phyloP scores from a whole-genome alignment of 2,329 filamentous ascomycete species.

The Fusarium nurragi region DNA sequence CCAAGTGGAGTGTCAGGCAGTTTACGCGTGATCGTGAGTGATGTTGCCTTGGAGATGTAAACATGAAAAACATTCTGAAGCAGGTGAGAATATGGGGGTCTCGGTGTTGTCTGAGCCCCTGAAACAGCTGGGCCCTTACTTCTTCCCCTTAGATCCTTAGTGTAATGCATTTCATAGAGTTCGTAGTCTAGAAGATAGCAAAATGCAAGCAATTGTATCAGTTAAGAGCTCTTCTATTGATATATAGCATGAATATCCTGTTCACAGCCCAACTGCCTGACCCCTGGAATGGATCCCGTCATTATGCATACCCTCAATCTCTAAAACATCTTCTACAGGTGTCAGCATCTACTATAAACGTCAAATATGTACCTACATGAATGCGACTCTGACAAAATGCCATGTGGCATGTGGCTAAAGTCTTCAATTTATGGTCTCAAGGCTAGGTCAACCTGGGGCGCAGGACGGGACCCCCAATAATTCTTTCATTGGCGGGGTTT shows the following conservation, averaged over 20 bases:
- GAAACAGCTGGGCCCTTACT: neutral
- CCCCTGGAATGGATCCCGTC: neutral
- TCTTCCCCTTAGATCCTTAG: neutral
- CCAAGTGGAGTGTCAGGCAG: conserved; percentile 24
- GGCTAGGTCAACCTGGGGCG: neutral
- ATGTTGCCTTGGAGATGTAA: conserved; percentile 7
- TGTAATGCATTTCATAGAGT: neutral
- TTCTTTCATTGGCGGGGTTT: conserved; percentile 40
- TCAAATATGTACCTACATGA: conserved; percentile 23
- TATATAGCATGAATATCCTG: neutral
- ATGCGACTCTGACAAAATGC: conserved; percentile 21
- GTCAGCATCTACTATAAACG: neutral
- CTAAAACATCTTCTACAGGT: neutral
- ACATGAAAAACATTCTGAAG: neutral
- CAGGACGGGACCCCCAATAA: conserved; percentile 15
- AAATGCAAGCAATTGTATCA: neutral
- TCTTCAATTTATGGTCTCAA: conserved; percentile 18
- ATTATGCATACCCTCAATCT: neutral
- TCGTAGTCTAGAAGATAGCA: too few species aligned
- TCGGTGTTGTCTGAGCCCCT: neutral
- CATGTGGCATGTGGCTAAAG: conserved; percentile 26
- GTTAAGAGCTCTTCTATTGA: neutral
- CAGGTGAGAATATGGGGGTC: neutral
- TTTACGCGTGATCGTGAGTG: conserved; percentile 8
- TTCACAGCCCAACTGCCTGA: conserved; percentile 5